Base-by-base conservation (phyloP, 208 protist genomes). In the Vickermania ingenoplastis region DNA sequence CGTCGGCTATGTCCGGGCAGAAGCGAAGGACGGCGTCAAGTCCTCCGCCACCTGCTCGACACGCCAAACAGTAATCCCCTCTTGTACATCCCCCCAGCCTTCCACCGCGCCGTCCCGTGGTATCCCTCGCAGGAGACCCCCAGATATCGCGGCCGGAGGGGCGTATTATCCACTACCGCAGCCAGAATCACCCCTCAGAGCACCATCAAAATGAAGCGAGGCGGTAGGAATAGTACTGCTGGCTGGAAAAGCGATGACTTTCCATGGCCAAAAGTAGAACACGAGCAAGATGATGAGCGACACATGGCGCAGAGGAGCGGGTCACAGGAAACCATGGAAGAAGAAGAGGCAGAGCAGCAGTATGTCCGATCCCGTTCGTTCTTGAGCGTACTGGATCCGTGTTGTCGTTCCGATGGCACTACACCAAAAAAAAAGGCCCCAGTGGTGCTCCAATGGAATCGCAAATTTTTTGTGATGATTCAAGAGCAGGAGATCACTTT, bases 391-490 rank as follows among this genome's bases (percentile, higher is more conserved):
- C 17, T 45, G 17, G 36, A 7, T n/a, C 36, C 7, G 11, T 45
- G 36, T 45, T n/a, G 36, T 17, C 36, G 7, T 45, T 7, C 36
- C 17, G n/a, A n/a, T n/a, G n/a, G n/a, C n/a, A n/a, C n/a, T n/a
- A n/a, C n/a, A n/a, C n/a, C n/a, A n/a, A n/a, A n/a, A n/a, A n/a
- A n/a, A n/a, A 45, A 45, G 36, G 11, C 17, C 36, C 36, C 36
- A 45, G 36, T 45, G 36, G 7, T 45, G 17, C 7, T 55, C 26
- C 73, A 69, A 48, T 79, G 73, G 73, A 68, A 57, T 17, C 63
- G 61, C 3, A 74, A 75, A 53, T 79, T 79, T 21, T 26, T 79
- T 17, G 36, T 79, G 2, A 27, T 27, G 28, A 71, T 24, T n/a
- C n/a, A n/a, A n/a, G n/a, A n/a, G n/a, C 13, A n/a, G 13, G 51